Percentiles rank a stretch among this genome's conserved stretches.
Conservation (phyloP, 2,329 filamentous ascomycete species). For the Penicillium brevicompactum region DNA sequence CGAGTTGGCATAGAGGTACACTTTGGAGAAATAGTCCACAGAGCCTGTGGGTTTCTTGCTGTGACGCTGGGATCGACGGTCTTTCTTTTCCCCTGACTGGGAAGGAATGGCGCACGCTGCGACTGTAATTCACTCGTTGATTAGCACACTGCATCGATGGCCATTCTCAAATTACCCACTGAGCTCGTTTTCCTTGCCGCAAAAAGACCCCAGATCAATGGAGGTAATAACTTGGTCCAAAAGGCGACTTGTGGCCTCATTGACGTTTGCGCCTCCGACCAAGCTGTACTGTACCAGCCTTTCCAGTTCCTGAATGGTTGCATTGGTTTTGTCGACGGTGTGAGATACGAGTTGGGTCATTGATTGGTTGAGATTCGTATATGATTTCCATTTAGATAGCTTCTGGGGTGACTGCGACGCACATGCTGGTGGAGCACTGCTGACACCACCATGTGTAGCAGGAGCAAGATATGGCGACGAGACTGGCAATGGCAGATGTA, state of each 20-base stretch:
- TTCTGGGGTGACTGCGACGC: not conserved
- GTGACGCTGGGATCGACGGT: constrained; percentile 1
- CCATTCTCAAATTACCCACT: constrained; percentile 11
- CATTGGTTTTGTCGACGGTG: constrained; percentile 20
- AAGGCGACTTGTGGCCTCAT: constrained; percentile 62
- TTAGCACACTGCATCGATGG: not conserved
- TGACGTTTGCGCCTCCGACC: constrained; percentile 32
- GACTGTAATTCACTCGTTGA: constrained; percentile 4
- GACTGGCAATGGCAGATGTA: constrained; percentile 3
- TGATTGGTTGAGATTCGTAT: constrained; percentile 12
- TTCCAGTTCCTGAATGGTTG: constrained; percentile 22
- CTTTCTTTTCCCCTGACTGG: constrained; percentile 4
- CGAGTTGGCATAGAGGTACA: constrained; percentile 77
- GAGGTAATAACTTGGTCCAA: constrained; percentile 70
- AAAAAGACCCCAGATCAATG: constrained; percentile 67
- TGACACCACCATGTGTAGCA: not conserved
- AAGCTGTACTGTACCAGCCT: constrained; percentile 45
- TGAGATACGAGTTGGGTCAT: constrained; percentile 19
- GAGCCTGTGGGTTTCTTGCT: constrained; percentile 8
- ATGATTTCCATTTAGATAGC: constrained; percentile 14
- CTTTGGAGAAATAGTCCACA: constrained; percentile 70
- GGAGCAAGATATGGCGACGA: not conserved
- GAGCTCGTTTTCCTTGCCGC: constrained; percentile 44
- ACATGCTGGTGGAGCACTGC: not conserved
- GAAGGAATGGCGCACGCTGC: constrained; percentile 15